Conservation (phyloP, 2,329 filamentous ascomycete genomes). For the Lachnellula suecica region DNA sequence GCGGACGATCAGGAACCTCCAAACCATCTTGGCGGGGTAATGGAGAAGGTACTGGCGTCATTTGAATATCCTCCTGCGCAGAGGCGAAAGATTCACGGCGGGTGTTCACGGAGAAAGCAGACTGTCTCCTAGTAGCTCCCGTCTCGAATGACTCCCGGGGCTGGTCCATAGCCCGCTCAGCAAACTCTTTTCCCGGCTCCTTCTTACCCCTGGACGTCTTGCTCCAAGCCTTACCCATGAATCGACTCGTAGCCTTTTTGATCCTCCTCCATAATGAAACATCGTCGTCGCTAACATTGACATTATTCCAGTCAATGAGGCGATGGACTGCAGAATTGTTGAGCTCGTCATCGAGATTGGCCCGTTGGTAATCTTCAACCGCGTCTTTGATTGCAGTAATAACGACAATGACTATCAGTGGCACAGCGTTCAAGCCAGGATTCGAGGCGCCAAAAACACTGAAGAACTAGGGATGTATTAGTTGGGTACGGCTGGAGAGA, state of each 20-base stretch:
- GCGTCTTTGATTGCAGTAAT: slow-evolving; percentile 93
- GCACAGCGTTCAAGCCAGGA: slow-evolving; percentile 85
- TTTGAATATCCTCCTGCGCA: slow-evolving; percentile 75
- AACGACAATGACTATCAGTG: slow-evolving; percentile 86
- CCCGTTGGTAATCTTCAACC: slow-evolving; percentile 92
- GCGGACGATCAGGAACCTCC: slow-evolving; percentile 33
- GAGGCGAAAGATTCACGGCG: slow-evolving; percentile 50
- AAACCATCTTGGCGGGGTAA: slow-evolving; percentile 46
- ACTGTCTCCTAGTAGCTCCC: slow-evolving; percentile 36
- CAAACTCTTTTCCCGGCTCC: slow-evolving; percentile 23
- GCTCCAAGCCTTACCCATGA: slow-evolving; percentile 39
- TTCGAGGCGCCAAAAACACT: slow-evolving; percentile 92
- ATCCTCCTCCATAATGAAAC: slow-evolving; percentile 82
- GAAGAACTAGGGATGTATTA: slow-evolving; percentile 68
- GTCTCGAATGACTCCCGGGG: slow-evolving; percentile 59
- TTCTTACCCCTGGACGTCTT: slow-evolving; percentile 50
- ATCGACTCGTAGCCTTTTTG: slow-evolving; percentile 75
- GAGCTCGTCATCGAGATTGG: slow-evolving; percentile 84
- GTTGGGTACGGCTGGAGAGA: slow-evolving; percentile 6
- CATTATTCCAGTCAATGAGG: slow-evolving; percentile 84
- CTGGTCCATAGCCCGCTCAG: slow-evolving; percentile 25
- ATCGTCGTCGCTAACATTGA: slow-evolving; percentile 86
- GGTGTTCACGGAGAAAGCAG: slow-evolving; percentile 32
- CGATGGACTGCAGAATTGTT: slow-evolving; percentile 96
- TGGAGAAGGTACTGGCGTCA: slow-evolving; percentile 92